phyloP scores from a whole-genome alignment of 2,329 filamentous ascomycete species.

The Stagonosporopsis tanaceti region DNA sequence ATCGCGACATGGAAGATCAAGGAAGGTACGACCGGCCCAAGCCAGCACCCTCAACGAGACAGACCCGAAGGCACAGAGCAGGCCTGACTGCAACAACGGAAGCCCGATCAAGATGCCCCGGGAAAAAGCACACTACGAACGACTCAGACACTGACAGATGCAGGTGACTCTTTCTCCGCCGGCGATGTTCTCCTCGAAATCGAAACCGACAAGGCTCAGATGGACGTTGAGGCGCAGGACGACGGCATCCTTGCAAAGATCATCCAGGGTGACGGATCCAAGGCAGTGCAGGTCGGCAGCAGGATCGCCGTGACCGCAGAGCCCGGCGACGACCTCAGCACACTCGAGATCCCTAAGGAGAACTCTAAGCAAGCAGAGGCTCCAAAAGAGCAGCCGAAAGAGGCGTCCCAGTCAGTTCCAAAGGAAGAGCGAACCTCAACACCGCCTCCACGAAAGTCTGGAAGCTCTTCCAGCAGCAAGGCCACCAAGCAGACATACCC shows the following conservation, averaged over 20 bases:
- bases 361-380: conserved; percentile 56
- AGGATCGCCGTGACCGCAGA: conserved; percentile 87
- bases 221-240: conserved; percentile 94
- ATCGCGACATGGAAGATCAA: conserved; percentile 87
- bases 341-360: conserved; percentile 78
- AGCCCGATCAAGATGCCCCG: not conserved
- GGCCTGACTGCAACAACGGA: not conserved
- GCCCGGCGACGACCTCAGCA: conserved; percentile 77
- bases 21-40: conserved; percentile 63
- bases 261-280: conserved; percentile 74
- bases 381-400: conserved; percentile 41
- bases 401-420: conserved; percentile 34
- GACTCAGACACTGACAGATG: conserved; percentile 24
- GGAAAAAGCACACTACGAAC: not conserved
- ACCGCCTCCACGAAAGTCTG: conserved; percentile 34
- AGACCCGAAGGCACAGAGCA: not conserved
- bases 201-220: conserved; percentile 92
- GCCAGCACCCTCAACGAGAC: conserved; percentile 1
- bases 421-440: conserved; percentile 48
- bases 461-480: conserved; percentile 51
- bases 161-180: conserved; percentile 76
- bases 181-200: conserved; percentile 91
- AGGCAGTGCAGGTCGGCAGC: conserved; percentile 78
- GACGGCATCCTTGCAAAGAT: conserved; percentile 89
- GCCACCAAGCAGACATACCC: conserved; percentile 73